phyloP scores from a whole-genome alignment of 805 yeast genomes.

The Metschnikowia koreensis region DNA sequence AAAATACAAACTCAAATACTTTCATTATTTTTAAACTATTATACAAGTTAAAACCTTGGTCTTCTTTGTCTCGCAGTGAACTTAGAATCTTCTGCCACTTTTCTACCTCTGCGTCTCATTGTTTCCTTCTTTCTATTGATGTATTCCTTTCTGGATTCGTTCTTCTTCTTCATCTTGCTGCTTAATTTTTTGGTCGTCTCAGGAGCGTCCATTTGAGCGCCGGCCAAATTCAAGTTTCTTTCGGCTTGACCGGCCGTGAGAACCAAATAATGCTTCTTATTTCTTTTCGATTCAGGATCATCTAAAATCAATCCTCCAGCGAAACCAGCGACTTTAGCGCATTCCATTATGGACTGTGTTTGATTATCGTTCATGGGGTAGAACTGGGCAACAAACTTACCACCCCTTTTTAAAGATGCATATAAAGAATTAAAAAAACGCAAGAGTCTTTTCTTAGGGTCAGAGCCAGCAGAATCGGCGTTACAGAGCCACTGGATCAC shows the following conservation, averaged over 20 bases:
- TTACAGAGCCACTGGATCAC: slow-evolving; percentile 98
- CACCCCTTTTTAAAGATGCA: slow-evolving; percentile 86
- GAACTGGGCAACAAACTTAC: slow-evolving; percentile 95
- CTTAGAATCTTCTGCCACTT: slow-evolving; percentile 85
- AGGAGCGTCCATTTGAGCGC: slow-evolving; percentile 77
- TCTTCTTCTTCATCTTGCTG: slow-evolving; percentile 49
- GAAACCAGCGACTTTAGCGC: slow-evolving; percentile 93
- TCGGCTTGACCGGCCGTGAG: slow-evolving; percentile 83
- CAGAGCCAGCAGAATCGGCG: slow-evolving; percentile 79
- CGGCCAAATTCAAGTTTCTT: slow-evolving; percentile 69
- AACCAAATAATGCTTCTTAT: slow-evolving; percentile 87
- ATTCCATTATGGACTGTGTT: slow-evolving; percentile 67
- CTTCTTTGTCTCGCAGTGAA: slow-evolving; percentile 78
- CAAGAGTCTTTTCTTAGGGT: slow-evolving; percentile 78
- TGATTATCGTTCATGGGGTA: slow-evolving; percentile 91
- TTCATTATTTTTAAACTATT: neutral
- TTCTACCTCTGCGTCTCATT: slow-evolving; percentile 86
- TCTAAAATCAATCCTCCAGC: slow-evolving; percentile 95
- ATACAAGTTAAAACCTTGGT: slow-evolving; percentile 32
- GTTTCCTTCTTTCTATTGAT: slow-evolving; percentile 89
- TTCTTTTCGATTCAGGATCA: slow-evolving; percentile 88
- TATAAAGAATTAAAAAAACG: slow-evolving; percentile 86
- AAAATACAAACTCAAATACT: neutral
- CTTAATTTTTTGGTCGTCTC: slow-evolving; percentile 39
- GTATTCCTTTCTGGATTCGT: slow-evolving; percentile 77